Evolutionary conservation across 2,329 filamentous ascomycete species (phyloP).

Genomic region (Calonectria honghensis): DNA sequence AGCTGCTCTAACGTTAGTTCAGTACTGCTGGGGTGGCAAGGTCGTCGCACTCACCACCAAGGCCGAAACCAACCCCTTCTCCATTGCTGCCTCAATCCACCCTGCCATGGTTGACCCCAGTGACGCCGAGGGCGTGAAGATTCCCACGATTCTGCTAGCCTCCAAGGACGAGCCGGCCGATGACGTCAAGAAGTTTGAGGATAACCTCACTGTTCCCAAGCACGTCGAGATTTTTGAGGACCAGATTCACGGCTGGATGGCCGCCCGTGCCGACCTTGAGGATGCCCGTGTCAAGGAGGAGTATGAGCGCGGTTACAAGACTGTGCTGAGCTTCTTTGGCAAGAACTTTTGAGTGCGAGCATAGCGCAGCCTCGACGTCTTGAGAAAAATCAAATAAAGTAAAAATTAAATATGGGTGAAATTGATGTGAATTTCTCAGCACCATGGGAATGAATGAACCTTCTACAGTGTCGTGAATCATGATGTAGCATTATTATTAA

Average conservation of each 20-base stretch:
- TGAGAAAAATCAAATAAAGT: conserved; percentile 38
- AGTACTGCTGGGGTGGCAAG: conserved; percentile 84
- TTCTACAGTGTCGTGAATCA: conserved; percentile 29
- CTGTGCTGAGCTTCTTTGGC: conserved; percentile 74
- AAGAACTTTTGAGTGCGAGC: conserved; percentile 66
- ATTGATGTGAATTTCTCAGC: neutral
- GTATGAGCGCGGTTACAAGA: conserved; percentile 77
- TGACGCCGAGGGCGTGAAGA: conserved; percentile 76
- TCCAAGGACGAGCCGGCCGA: conserved; percentile 78
- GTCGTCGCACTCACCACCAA: conserved; percentile 73
- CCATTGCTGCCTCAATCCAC: conserved; percentile 71
- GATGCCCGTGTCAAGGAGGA: conserved; percentile 76
- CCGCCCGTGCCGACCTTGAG: conserved; percentile 76
- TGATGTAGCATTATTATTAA: conserved; percentile 6
- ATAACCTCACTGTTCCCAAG: conserved; percentile 72
- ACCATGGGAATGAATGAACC: neutral
- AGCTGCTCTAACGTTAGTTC: neutral
- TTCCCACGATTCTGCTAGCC: conserved; percentile 78
- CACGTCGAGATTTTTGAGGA: conserved; percentile 79
- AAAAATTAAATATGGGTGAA: neutral
- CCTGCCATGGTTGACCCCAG: conserved; percentile 79
- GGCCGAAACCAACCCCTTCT: conserved; percentile 72
- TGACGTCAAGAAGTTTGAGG: conserved; percentile 73
- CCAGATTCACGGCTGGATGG: conserved; percentile 86
- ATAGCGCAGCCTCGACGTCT: neutral